Evolutionary conservation across 169 alveolate species (phyloP).

Genomic region (Eimeria falciformis): DNA sequence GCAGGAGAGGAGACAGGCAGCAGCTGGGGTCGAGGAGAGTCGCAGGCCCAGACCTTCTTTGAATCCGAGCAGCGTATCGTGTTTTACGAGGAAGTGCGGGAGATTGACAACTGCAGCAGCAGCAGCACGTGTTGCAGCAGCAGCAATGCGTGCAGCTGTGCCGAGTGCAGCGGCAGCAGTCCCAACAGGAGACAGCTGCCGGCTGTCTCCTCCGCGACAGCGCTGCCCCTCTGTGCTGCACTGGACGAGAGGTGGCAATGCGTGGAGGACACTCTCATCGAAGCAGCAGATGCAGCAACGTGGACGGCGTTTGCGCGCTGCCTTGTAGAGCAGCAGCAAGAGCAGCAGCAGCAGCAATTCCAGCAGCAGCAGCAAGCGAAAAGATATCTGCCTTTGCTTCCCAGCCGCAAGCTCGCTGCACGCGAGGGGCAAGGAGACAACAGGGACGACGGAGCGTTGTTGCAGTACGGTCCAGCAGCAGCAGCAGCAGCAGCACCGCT

Average conservation of each 20-base stretch:
- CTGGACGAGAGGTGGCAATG: slow-evolving; percentile 72
- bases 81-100: slow-evolving; percentile 40
- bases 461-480: slow-evolving; percentile 17
- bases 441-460: not conserved
- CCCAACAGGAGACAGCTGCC: slow-evolving; percentile 41
- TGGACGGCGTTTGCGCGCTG: slow-evolving; percentile 57
- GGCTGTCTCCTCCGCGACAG: slow-evolving; percentile 42
- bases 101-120: slow-evolving; percentile 58
- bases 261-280: slow-evolving; percentile 62
- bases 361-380: slow-evolving; percentile 38
- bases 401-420: not conserved
- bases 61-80: slow-evolving; percentile 42
- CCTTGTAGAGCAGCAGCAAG: slow-evolving; percentile 24
- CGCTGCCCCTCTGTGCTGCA: slow-evolving; percentile 60
- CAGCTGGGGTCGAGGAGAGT: slow-evolving; percentile 56
- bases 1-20: slow-evolving; percentile 63
- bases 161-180: slow-evolving; percentile 33
- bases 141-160: slow-evolving; percentile 14
- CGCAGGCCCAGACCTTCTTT: slow-evolving; percentile 61
- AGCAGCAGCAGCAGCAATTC: slow-evolving; percentile 40
- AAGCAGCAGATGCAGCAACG: slow-evolving; percentile 71
- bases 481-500: slow-evolving; percentile 60
- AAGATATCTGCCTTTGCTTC: not conserved
- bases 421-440: not conserved
- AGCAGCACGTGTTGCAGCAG: slow-evolving; percentile 37